Base-by-base conservation (phyloP, 331 rosid species). In the Pyracantha coccinea region DNA sequence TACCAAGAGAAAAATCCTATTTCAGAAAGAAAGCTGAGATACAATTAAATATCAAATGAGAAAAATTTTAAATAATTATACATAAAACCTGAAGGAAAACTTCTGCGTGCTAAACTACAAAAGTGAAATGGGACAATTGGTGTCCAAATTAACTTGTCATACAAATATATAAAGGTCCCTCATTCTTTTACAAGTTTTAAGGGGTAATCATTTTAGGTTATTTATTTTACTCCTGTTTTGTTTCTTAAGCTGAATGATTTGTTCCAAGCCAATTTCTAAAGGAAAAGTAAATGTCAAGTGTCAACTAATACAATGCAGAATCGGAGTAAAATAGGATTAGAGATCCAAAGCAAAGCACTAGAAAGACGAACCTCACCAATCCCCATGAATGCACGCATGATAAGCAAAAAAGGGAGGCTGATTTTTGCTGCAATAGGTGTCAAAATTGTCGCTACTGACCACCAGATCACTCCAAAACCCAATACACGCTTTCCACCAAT, bases 401-500 rank as follows among this genome's bases (percentile, higher is more conserved):
- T 72, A 79, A 93, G 97, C 83, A 93, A 77, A 74, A 82, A 93
- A 17, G 97, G 98, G 31, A 93, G 93, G 83, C 98, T 92, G 17
- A 91, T 68, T 87, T 21, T 89, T 80, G 96, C 97, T 35, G 97
- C 98, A 76, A 93, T 88, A 62, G 98, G 98, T 6, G 97, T 93
- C 85, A 93, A 84, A 78, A 89, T 21, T 54, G 98, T 93, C 21
- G 97, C 98, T 44, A 91, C 77, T 66, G 97, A 93, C 97, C 97
- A 93, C 98, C 97, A 93, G 73, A 89, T 77, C 59, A 93, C 98
- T 74, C 98, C 97, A 69, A 93, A 93, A 77, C 98, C 97, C 68
- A 93, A 85, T 24, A 91, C 96, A 68, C 83, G 52, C 90, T 93
- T 93, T 78, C 96, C 98, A 55, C 98, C 97, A 87, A 93, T 68